Conservation (phyloP, 495 filamentous ascomycete genomes). For the Cenococcum geophilum region DNA sequence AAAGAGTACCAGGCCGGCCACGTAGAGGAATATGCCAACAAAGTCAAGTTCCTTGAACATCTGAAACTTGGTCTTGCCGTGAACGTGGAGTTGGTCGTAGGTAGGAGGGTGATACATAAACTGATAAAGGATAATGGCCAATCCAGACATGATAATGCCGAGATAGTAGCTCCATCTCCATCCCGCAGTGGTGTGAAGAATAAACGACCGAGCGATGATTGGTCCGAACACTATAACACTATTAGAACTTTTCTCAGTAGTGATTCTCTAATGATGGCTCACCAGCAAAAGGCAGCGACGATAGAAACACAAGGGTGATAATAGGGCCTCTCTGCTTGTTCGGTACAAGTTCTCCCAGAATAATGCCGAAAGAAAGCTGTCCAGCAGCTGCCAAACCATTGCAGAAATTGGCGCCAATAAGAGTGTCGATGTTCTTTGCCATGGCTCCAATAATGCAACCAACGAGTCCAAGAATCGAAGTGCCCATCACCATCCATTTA, state of each 20-base stretch:
- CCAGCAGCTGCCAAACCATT: conserved; percentile 33
- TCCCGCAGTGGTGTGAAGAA: conserved; percentile 24
- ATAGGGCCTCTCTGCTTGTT: conserved; percentile 33
- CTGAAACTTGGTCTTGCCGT: conserved; percentile 29
- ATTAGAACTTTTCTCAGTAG: not conserved
- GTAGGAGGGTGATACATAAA: conserved; percentile 36
- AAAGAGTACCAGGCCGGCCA: conserved; percentile 35
- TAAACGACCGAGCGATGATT: conserved; percentile 32
- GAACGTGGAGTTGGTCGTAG: conserved; percentile 33
- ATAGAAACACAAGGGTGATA: conserved; percentile 27
- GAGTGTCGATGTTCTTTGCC: conserved; percentile 28
- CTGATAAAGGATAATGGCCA: conserved; percentile 31
- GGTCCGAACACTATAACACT: conserved; percentile 30
- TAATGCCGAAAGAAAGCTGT: conserved; percentile 39
- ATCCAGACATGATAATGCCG: conserved; percentile 53
- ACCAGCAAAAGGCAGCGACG: conserved; percentile 28
- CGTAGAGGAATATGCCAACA: conserved; percentile 36
- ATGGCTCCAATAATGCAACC: conserved; percentile 32
- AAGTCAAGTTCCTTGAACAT: conserved; percentile 39
- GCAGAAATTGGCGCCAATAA: conserved; percentile 33
- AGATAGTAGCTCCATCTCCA: conserved; percentile 71
- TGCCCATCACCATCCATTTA: conserved; percentile 32
- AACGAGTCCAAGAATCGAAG: conserved; percentile 27
- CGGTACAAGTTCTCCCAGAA: conserved; percentile 33
- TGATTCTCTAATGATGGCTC: not conserved